phyloP scores from a whole-genome alignment of 1,284 basidiomycete species.

The Heliocybe sulcata region DNA sequence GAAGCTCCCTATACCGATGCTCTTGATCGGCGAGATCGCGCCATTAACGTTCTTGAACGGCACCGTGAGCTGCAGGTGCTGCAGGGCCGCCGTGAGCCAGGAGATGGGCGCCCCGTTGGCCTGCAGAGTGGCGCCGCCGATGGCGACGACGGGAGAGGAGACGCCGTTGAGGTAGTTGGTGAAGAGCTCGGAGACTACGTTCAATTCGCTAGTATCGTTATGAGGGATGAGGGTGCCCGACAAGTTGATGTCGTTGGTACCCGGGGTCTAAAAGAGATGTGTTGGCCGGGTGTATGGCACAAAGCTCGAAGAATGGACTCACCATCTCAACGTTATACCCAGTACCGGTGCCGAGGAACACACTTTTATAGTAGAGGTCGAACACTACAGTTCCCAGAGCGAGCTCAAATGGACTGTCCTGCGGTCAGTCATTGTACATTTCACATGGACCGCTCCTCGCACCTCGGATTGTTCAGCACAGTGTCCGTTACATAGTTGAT shows the following conservation, averaged over 20 bases:
- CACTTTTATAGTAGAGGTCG: slow-evolving; percentile 51
- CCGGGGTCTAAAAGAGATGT: slow-evolving; percentile 33
- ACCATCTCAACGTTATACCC: slow-evolving; percentile 46
- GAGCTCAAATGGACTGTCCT: slow-evolving; percentile 56
- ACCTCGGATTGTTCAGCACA: slow-evolving; percentile 59
- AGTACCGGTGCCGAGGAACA: slow-evolving; percentile 54
- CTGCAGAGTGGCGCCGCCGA: slow-evolving; percentile 52
- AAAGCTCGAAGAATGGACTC: slow-evolving; percentile 11
- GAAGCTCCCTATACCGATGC: slow-evolving; percentile 60
- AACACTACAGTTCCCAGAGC: slow-evolving; percentile 67
- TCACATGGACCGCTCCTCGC: background rate
- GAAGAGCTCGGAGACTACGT: slow-evolving; percentile 56
- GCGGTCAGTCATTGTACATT: slow-evolving; percentile 1
- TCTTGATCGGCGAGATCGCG: slow-evolving; percentile 61
- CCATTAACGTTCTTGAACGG: slow-evolving; percentile 48
- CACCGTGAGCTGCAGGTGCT: slow-evolving; percentile 47
- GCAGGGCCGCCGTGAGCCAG: slow-evolving; percentile 64
- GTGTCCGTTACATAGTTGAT: slow-evolving; percentile 61
- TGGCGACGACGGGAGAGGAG: slow-evolving; percentile 50
- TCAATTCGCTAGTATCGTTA: slow-evolving; percentile 38
- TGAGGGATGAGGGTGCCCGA: slow-evolving; percentile 55
- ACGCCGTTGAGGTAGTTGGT: slow-evolving; percentile 71
- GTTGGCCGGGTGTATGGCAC: background rate
- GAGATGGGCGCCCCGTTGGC: slow-evolving; percentile 47
- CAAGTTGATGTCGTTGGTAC: slow-evolving; percentile 56